Conservation (phyloP, 495 filamentous ascomycete genomes). For the Penicillium macrosclerotiorum region DNA sequence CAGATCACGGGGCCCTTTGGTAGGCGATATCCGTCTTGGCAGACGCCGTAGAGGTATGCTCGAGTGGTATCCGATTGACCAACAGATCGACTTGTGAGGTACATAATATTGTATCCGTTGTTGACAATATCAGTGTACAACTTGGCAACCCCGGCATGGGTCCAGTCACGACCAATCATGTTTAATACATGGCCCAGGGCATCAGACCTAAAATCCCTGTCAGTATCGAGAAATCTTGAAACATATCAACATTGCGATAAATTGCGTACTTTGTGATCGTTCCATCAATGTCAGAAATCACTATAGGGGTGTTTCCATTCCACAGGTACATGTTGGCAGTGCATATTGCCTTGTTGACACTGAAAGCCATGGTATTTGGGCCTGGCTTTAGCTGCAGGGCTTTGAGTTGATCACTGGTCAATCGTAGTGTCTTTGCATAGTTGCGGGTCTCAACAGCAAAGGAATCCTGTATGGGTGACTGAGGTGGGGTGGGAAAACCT, state of each 20-base stretch:
- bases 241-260: not conserved
- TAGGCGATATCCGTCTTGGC: conserved; percentile 81
- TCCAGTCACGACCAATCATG: conserved; percentile 98
- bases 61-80: conserved; percentile 91
- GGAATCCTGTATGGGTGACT: conserved; percentile 62
- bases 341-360: conserved; percentile 90
- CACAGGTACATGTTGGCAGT: conserved; percentile 90
- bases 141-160: conserved; percentile 93
- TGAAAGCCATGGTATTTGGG: conserved; percentile 90
- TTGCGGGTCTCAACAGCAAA: conserved; percentile 66
- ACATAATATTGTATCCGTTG: conserved; percentile 99
- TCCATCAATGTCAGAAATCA: conserved; percentile 98
- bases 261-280: conserved; percentile 84
- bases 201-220: conserved; percentile 60
- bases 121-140: conserved; percentile 92
- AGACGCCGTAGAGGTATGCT: conserved; percentile 84
- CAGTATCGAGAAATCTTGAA: conserved; percentile 1
- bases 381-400: conserved; percentile 78
- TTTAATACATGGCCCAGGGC: conserved; percentile 96
- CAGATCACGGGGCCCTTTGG: conserved; percentile 92
- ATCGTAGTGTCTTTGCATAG: conserved; percentile 94
- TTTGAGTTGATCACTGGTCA: conserved; percentile 95
- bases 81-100: conserved; percentile 90
- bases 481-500: conserved; percentile 70
- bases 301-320: conserved; percentile 84